Conservation (phyloP, 2,329 filamentous ascomycete species). For the Exophiala xenobiotica region DNA sequence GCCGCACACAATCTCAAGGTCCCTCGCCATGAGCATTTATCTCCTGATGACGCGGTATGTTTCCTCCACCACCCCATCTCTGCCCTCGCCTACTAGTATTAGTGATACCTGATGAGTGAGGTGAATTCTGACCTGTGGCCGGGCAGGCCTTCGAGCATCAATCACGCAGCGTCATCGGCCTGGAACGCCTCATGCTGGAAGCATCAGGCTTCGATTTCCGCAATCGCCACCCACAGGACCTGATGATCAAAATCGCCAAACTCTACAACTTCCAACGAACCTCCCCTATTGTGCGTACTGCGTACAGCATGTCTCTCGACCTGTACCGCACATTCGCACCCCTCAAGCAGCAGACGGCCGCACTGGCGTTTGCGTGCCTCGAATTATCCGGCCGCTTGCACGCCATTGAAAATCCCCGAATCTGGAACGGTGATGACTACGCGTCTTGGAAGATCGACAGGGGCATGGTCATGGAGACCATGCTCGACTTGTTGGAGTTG, state of each 20-base stretch:
- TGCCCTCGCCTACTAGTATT: too few relatives aligned
- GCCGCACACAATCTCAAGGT: constrained; percentile 84
- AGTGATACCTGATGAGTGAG: neutral
- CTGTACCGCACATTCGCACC: constrained; percentile 91
- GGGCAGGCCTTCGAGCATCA: constrained; percentile 74
- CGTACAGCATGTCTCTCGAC: constrained; percentile 82
- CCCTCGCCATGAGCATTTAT: constrained; percentile 61
- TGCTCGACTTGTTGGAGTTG: constrained; percentile 86
- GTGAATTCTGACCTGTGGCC: neutral
- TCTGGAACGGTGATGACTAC: constrained; percentile 50
- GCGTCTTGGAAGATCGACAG: constrained; percentile 49
- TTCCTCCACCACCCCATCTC: neutral
- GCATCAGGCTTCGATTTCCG: constrained; percentile 92
- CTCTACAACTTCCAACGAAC: constrained; percentile 55
- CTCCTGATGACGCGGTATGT: constrained; percentile 77
- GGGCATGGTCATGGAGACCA: constrained; percentile 65
- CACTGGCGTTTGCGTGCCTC: constrained; percentile 77
- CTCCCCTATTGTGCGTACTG: constrained; percentile 60
- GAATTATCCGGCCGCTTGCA: constrained; percentile 75
- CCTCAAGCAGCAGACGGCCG: constrained; percentile 83
- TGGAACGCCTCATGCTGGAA: constrained; percentile 91
- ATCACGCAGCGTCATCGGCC: constrained; percentile 77
- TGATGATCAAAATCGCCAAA: constrained; percentile 75
- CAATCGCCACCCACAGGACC: constrained; percentile 80
- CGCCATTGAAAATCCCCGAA: constrained; percentile 51